Percentiles rank a stretch among this genome's conserved stretches.
phyloP scores from a whole-genome alignment of 2,329 filamentous ascomycete species.

The Neonectria coccinea region DNA sequence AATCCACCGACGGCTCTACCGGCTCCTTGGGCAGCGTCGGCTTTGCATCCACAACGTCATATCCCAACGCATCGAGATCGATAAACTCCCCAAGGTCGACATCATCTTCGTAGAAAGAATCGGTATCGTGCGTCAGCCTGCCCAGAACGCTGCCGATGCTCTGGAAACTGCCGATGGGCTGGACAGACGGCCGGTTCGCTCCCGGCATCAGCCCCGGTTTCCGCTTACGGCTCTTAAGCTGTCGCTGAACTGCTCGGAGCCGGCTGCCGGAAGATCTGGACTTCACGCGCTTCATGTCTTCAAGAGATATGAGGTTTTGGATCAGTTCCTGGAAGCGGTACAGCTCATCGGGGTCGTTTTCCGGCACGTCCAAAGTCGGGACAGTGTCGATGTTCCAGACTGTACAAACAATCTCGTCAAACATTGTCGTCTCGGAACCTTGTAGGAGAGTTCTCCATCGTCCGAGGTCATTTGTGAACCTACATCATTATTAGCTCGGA shows the following conservation, averaged over 20 bases:
- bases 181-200: neutral
- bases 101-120: conserved; percentile 24
- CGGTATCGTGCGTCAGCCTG: conserved; percentile 19
- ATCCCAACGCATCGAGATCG: conserved; percentile 30
- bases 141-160: conserved; percentile 21
- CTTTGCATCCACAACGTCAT: conserved; percentile 8
- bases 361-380: neutral
- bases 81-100: conserved; percentile 28
- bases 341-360: conserved; percentile 21
- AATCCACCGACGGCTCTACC: neutral
- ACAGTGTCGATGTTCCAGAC: conserved; percentile 37
- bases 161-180: conserved; percentile 12
- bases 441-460: conserved; percentile 43
- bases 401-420: conserved; percentile 40
- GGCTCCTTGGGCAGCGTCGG: neutral
- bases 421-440: conserved; percentile 32
- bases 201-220: conserved; percentile 2
- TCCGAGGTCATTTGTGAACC: conserved; percentile 43
- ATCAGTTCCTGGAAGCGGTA: conserved; percentile 39
- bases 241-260: conserved; percentile 31
- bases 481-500: conserved; percentile 26
- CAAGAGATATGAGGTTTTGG: conserved; percentile 38
- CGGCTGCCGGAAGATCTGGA: conserved; percentile 27
- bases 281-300: conserved; percentile 14
- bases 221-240: conserved; percentile 28